A percentile compares a stretch with the other conserved stretches of the same genome.
phyloP scores from a whole-genome alignment of 768 basidiomycete species.

The Sutorius australiensis region DNA sequence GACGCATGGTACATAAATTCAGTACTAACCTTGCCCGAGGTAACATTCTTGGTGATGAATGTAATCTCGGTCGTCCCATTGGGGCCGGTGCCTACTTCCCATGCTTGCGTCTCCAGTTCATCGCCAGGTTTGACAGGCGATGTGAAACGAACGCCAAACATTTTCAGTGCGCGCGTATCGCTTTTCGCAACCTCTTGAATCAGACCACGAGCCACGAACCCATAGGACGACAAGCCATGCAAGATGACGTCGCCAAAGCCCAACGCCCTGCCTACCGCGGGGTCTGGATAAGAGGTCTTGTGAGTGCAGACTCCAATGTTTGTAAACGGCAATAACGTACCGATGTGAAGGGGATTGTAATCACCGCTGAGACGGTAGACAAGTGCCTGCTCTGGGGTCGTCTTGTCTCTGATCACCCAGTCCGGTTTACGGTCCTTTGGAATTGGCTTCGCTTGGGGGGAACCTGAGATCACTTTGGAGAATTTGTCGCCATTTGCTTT shows the following conservation, averaged over 20 bases:
- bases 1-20: not conserved
- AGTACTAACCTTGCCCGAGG: constrained; percentile 50
- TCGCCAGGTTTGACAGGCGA: constrained; percentile 83
- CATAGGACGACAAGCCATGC: constrained; percentile 79
- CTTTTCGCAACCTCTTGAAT: constrained; percentile 59
- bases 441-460: constrained; percentile 57
- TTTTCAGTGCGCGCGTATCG: constrained; percentile 57
- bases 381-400: constrained; percentile 62
- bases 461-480: constrained; percentile 56
- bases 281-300: constrained; percentile 44
- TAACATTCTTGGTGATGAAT: constrained; percentile 59
- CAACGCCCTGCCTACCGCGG: constrained; percentile 60
- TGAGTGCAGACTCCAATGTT: not conserved
- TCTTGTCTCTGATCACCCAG: constrained; percentile 58
- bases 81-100: constrained; percentile 70
- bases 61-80: constrained; percentile 55
- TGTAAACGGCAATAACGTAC: constrained; percentile 31
- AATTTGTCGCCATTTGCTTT: constrained; percentile 61
- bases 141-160: constrained; percentile 75
- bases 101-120: constrained; percentile 69
- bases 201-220: constrained; percentile 76
- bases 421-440: constrained; percentile 61
- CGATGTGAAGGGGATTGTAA: constrained; percentile 76
- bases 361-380: constrained; percentile 74
- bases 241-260: constrained; percentile 86